Evolutionary conservation across 2,329 filamentous ascomycete genomes (phyloP).

Genomic region (Pseudopithomyces chartarum): DNA sequence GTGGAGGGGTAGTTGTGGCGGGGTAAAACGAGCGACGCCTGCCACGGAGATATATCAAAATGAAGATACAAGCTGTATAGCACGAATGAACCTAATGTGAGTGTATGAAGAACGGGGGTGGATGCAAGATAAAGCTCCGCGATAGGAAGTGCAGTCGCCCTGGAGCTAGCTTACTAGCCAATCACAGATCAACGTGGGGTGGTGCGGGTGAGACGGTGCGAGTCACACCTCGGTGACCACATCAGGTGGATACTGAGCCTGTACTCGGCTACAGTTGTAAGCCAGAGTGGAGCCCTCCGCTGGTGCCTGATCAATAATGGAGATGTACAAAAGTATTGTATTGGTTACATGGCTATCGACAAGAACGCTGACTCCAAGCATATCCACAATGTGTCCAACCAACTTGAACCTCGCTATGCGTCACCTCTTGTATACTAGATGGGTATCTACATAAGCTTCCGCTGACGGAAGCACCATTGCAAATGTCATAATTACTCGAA

Average conservation of each 20-base stretch:
- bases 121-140: constrained; percentile 14
- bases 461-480: neutral
- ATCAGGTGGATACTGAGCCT: neutral
- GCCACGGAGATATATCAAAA: constrained; percentile 3
- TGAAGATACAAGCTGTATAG: neutral
- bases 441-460: neutral
- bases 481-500: constrained; percentile 54
- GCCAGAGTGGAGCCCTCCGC: neutral
- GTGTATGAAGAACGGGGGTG: neutral
- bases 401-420: no score
- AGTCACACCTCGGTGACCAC: constrained; percentile 22
- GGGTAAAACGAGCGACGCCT: neutral
- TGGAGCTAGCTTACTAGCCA: constrained; percentile 20
- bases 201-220: constrained; percentile 12
- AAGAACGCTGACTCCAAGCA: neutral
- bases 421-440: neutral
- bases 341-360: constrained; percentile 2
- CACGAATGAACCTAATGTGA: neutral
- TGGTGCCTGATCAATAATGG: neutral
- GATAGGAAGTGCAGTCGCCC: constrained; percentile 9
- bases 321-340: no score
- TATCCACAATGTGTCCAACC: neutral
- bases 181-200: constrained; percentile 34
- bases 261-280: neutral
- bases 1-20: neutral